These are phyloP conservation scores for Thermothelomyces thermophilus DNA, from an alignment of 2,329 filamentous ascomycete genomes.

Conservation along the genomic window DNA sequence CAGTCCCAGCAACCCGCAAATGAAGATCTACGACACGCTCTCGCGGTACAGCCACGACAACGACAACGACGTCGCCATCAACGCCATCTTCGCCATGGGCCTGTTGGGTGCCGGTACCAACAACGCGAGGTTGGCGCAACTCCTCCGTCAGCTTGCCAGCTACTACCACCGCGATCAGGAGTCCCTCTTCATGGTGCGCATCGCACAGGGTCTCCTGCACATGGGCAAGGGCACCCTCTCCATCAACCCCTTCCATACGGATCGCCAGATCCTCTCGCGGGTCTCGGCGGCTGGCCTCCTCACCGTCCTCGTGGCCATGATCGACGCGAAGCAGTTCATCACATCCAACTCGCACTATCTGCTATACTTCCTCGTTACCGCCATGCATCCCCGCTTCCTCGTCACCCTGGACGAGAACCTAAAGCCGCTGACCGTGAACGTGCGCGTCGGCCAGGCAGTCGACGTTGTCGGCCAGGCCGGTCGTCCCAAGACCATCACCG, in stretches of 20 bases:
- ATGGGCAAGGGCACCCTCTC: conserved; percentile 99
- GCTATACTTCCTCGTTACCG: conserved; percentile 92
- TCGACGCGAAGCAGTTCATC: conserved; percentile 85
- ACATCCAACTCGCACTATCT: conserved; percentile 73
- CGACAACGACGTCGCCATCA: conserved; percentile 95
- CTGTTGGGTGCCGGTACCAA: conserved; percentile 94
- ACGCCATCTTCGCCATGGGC: conserved; percentile 99
- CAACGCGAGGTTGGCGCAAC: conserved; percentile 91
- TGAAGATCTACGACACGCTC: conserved; percentile 98
- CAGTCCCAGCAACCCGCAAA: conserved; percentile 96
- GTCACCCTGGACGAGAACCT: conserved; percentile 93
- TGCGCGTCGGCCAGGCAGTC: conserved; percentile 94
- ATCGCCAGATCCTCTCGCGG: conserved; percentile 87
- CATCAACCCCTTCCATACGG: conserved; percentile 98
- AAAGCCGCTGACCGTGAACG: conserved; percentile 89
- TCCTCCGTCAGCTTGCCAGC: conserved; percentile 88
- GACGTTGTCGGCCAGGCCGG: conserved; percentile 97
- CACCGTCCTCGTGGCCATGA: conserved; percentile 84
- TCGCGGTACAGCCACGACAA: conserved; percentile 98
- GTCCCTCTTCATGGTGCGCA: conserved; percentile 97
- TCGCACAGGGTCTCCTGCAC: conserved; percentile 92
- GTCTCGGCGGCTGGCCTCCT: conserved; percentile 86
- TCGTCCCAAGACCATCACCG: conserved; percentile 96
- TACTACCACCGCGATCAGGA: conserved; percentile 98
- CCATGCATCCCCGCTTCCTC: conserved; percentile 94